Base-by-base conservation (phyloP, 2,329 filamentous ascomycete genomes). In the Fusarium citri region DNA sequence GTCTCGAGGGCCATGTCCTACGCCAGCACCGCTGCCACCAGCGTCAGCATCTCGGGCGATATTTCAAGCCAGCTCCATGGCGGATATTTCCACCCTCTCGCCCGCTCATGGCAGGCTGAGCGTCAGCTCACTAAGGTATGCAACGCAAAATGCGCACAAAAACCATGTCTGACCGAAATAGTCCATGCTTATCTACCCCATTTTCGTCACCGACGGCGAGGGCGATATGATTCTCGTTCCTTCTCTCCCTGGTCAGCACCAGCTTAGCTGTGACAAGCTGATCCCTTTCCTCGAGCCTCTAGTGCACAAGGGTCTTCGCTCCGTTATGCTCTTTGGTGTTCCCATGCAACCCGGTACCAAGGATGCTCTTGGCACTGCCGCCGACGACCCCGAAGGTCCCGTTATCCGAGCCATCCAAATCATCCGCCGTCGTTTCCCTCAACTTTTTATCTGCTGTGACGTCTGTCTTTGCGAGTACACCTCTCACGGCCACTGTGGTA, bases 381-480 rank as follows among this genome's bases (percentile, higher is more conserved):
- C 96, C 74, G 96, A 98, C 79, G 95, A 98, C 78, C 94, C 95
- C 37, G 87, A 93, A 70, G 96, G 96, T 40, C 96, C 96, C 20
- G 96, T 98, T 54, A 97, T 98, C 74, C 89, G 90, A 75, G 88
- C 89, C 49, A 98, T 98, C 77, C 92, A 91, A 53, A 87, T 98
- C 30, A 86, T 99, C 60, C 91, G 94, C 73, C 88, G 92, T 71
- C 87, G 90, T 41, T 98, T 98, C 81, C 96, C 96, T 4, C 90
- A 94, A 67, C 87, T 99, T 64, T 98, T 97, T 83, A 93, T 99
- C 75, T 91, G 92, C 72, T 90, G 91, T 64, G 96, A 99, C 78
- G 96, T 99, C 62, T 98, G 96, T 78, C 91, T 99, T 10, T 99
- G 96, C 87, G 96, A 99, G 82, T 99, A 99, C 83, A 99, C 96